phyloP scores from a whole-genome alignment of 345 rosid species.

The Salix viminalis region DNA sequence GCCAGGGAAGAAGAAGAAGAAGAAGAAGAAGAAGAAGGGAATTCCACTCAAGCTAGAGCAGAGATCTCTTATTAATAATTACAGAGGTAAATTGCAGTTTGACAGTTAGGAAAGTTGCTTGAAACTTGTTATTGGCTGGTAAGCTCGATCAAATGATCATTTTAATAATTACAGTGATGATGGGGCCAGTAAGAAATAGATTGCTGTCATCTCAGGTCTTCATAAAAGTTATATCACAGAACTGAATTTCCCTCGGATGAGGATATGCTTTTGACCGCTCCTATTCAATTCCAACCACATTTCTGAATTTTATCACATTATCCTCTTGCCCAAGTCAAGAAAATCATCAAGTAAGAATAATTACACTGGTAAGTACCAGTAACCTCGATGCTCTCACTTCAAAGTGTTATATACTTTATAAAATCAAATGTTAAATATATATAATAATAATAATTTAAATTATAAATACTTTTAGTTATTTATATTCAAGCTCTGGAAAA shows the following conservation, averaged over 20 bases:
- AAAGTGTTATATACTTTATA: too few relatives aligned
- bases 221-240: neutral
- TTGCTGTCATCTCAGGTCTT: neutral
- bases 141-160: constrained; percentile 2
- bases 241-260: neutral
- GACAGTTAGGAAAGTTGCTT: neutral
- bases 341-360: neutral
- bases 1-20: too few relatives aligned
- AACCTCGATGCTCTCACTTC: neutral
- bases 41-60: neutral
- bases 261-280: neutral
- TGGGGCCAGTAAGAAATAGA: neutral
- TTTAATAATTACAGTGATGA: constrained; percentile 1
- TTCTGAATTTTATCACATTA: neutral
- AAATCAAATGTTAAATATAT: too few relatives aligned
- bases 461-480: too few relatives aligned
- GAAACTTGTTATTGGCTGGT: neutral
- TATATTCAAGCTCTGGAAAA: too few relatives aligned
- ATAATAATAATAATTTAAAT: too few relatives aligned
- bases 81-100: constrained; percentile 5
- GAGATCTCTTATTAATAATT: neutral
- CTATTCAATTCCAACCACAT: neutral
- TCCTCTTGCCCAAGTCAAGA: neutral
- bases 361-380: neutral
- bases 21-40: too few relatives aligned